Base-by-base conservation (phyloP, 306 rosid species). In the Ceratonia siliqua region DNA sequence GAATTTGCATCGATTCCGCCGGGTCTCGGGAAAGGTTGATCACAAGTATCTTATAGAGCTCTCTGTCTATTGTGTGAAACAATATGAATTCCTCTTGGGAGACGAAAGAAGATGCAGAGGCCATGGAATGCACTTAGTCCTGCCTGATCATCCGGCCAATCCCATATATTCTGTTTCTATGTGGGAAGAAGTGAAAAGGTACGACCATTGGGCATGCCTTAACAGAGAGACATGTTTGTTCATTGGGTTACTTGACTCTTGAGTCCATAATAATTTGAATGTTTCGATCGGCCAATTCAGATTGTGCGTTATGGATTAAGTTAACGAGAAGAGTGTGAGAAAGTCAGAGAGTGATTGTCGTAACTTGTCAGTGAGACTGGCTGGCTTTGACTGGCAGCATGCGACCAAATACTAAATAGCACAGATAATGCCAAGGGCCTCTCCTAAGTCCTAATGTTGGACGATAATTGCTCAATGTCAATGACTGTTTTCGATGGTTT, bases 1-100 rank as follows among this genome's bases (percentile, higher is more conserved):
- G 32, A 0, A 88, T 64, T 24, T 83, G 90, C 81, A 91, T 84
- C 15, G 92, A 74, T 56, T 93, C 92, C 1, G 70, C 20, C 0
- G 97, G 93, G 3, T 91, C 94, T 0, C 97, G 76, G 6, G 25
- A 18, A 0, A 91, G 88, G 22, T 25, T 74, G 39, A 80, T 14
- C 36, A 68, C 94, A 2, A 93, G 84, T 12, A 85, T 67, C 1
- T 13, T 25, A 62, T 82, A 93, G 1, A 93, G 85, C 22, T 86
- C 74, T 49, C 97, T 74, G 77, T 91, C 98, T 0, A 83, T 85
- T 55, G 14, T 72, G 50, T 93, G 91, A 58, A 91, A 88, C 14
- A 39, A 52, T 2, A 49, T 36, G 80, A 91, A 85, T 10, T 88
- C 88, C 24, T 89, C 89, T 42, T 73, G 75, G 0, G 88, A 55